Evolutionary conservation across 2,329 filamentous ascomycete species (phyloP), one percentile per base, ranked within the genome.

Genomic region (Xylariaceae sp.): DNA sequence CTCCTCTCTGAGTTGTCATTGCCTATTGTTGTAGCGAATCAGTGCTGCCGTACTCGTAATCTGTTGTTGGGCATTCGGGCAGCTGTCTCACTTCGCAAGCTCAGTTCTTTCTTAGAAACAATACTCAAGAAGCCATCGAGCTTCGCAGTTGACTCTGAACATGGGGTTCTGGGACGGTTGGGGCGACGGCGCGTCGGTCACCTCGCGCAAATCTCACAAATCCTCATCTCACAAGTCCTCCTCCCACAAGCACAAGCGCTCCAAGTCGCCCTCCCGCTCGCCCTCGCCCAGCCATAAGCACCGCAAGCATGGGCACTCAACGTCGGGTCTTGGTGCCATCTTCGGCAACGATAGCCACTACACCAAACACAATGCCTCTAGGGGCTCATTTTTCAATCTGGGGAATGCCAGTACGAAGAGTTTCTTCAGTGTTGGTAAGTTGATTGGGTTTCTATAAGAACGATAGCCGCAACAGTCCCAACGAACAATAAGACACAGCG

Each of bases 101-200:
- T 28, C 22, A 28, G 22, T 7, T 28, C 22, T 28, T 7, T n/a
- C n/a, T n/a, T n/a, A n/a, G n/a, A n/a, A n/a, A n/a, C n/a, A n/a
- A 28, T 28, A 28, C n/a, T n/a, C n/a, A 28, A 28, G 22, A 28
- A 28, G 22, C 22, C 7, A 28, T 28, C 22, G 22, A 28, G 22
- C 22, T 28, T 28, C 22, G 22, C 7, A 28, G 7, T 28, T 28
- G 7, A 5, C 22, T 28, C 7, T 7, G 13, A 56, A 22, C 11
- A 68, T 68, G 66, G 66, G 66, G 18, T 60, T 67, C 56, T 66
- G 62, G 47, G 64, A 67, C 45, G 52, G 59, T 42, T 67, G 64
- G 65, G 53, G 48, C 48, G 66, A 68, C 54, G 58, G 59, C 50
- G 65, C 59, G 12, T 68, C 66, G 45, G 64, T 66, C 43, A 71